A percentile compares a stretch with the other conserved stretches of the same genome.
Conservation (phyloP, 768 basidiomycete species). For the Suillus spraguei region DNA sequence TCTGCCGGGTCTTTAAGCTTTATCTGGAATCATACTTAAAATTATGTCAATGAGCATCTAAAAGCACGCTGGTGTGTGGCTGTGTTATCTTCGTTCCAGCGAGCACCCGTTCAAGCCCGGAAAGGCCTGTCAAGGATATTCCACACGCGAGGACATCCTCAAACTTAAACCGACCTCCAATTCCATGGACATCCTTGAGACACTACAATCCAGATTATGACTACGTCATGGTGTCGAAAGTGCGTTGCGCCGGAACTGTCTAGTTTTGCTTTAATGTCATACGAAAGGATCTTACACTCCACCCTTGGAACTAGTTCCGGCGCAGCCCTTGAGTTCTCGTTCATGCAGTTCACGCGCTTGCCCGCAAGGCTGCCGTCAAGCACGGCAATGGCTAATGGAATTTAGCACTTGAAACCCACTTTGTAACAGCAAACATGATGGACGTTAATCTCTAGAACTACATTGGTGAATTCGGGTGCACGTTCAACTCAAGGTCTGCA, state of each 20-base stretch:
- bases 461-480: not conserved
- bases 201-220: not conserved
- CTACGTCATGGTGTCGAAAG: not conserved
- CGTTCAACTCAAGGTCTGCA: not conserved
- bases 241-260: not conserved
- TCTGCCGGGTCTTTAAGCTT: not conserved
- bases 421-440: no score
- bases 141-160: slow-evolving; percentile 2
- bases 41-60: not conserved
- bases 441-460: not conserved
- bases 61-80: slow-evolving; percentile 21
- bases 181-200: not conserved
- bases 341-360: not conserved
- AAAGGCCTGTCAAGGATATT: slow-evolving; percentile 28
- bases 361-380: not conserved
- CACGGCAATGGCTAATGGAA: not conserved
- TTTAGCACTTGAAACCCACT: not conserved
- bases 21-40: no score
- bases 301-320: not conserved
- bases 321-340: not conserved
- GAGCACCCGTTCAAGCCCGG: slow-evolving; percentile 25
- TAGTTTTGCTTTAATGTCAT: not conserved
- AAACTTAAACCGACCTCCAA: not conserved
- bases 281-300: not conserved
- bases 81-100: slow-evolving; percentile 25